Conservation (phyloP, 495 filamentous ascomycete species). For the Aspergillus hancockii region DNA sequence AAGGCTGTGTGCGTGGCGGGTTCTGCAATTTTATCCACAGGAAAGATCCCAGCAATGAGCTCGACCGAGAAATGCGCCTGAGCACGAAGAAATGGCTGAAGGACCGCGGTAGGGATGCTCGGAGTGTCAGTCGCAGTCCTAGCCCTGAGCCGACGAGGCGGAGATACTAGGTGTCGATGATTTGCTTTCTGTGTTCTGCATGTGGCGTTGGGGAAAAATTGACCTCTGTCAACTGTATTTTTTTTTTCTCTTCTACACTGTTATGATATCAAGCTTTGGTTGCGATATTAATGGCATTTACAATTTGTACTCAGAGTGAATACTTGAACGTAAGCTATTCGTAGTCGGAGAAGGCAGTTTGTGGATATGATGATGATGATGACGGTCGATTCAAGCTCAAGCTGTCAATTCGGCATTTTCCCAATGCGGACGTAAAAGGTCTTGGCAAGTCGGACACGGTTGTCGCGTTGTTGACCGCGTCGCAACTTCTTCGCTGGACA, state of each 20-base stretch:
- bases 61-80: constrained; percentile 85
- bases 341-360: background rate
- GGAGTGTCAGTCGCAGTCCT: constrained; percentile 74
- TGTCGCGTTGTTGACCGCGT: background rate
- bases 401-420: background rate
- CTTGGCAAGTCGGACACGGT: background rate
- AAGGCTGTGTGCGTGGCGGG: constrained; percentile 92
- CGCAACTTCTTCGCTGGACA: background rate
- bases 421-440: background rate
- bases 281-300: constrained; percentile 21
- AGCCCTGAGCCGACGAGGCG: constrained; percentile 75
- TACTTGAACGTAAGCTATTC: background rate
- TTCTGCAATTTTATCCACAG: constrained; percentile 99
- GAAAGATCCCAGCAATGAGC: constrained; percentile 85
- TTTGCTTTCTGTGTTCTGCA: constrained; percentile 16
- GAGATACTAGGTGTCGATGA: constrained; percentile 50
- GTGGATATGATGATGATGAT: no score
- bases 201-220: constrained; percentile 35
- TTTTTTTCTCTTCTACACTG: constrained; percentile 10
- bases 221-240: constrained; percentile 20
- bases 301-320: constrained; percentile 2
- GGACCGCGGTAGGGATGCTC: constrained; percentile 78
- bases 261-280: constrained; percentile 25
- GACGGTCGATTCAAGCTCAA: background rate
- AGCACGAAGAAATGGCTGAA: constrained; percentile 96